phyloP scores from a whole-genome alignment of 2,329 filamentous ascomycete genomes.

The Aspergillus costaricaensis region DNA sequence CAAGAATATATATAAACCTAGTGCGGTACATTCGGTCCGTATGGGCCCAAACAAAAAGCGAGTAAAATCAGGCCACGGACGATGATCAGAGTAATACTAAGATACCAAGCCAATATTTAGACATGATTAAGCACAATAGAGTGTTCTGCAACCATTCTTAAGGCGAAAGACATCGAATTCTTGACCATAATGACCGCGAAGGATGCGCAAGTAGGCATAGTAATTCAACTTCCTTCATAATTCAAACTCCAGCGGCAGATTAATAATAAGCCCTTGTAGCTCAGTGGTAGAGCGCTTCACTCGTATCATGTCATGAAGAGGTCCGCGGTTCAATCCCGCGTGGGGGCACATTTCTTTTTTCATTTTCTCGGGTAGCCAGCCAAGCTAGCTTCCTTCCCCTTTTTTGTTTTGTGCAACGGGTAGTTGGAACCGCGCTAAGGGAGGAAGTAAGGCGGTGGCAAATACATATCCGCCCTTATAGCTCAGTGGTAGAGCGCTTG shows the following conservation, averaged over 20 bases:
- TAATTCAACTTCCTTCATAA: not conserved
- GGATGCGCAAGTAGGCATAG: not conserved
- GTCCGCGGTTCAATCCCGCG: slow-evolving; percentile 5
- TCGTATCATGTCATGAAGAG: slow-evolving; percentile 2
- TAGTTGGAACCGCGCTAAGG: not conserved
- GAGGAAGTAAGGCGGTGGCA: not conserved
- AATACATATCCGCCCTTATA: not conserved
- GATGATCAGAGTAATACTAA: too few relatives aligned
- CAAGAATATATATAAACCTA: not conserved
- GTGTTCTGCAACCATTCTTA: too few relatives aligned
- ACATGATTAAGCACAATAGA: too few relatives aligned
- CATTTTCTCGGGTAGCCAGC: not conserved
- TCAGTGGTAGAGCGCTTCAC: slow-evolving; percentile 6
- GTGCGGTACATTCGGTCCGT: too few relatives aligned
- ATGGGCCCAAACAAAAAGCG: too few relatives aligned
- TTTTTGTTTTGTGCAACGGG: not conserved
- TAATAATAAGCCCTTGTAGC: slow-evolving; percentile 1
- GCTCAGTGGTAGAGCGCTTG: not conserved
- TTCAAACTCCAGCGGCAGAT: not conserved
- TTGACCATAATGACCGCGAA: too few relatives aligned
- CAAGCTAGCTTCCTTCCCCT: not conserved
- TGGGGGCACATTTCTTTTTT: slow-evolving; percentile 1
- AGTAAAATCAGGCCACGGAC: too few relatives aligned
- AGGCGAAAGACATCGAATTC: too few relatives aligned
- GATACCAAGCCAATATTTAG: rapidly evolving